phyloP scores from a whole-genome alignment of 1,284 basidiomycete genomes.

The Gomphus bonarii region DNA sequence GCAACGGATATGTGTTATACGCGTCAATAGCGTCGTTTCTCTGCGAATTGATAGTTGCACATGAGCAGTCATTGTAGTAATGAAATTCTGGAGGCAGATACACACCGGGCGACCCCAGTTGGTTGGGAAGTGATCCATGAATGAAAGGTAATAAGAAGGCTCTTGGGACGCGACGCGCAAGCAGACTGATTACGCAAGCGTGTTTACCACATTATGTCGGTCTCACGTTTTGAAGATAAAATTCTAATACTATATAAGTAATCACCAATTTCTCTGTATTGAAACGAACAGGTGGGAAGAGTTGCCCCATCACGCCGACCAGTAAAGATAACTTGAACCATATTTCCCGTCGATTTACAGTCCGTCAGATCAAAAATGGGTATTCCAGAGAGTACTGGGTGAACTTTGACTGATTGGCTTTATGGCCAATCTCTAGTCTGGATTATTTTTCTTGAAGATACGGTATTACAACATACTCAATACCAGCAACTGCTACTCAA shows the following conservation, averaged over 20 bases:
- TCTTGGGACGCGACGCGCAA: conserved; percentile 4
- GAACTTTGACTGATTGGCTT: not conserved
- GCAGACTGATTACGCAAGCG: conserved; percentile 1
- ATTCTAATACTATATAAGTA: too few species aligned
- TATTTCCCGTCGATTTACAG: too few species aligned
- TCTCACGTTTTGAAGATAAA: not conserved
- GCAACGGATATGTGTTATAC: conserved; percentile 65
- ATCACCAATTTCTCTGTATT: too few species aligned
- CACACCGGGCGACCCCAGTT: conserved; percentile 73
- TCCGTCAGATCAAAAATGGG: too few species aligned
- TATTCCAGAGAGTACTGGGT: too few species aligned
- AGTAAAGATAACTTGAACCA: too few species aligned
- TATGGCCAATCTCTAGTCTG: not conserved
- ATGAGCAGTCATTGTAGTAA: not conserved
- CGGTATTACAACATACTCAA: not conserved
- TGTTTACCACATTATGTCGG: not conserved
- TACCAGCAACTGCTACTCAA: not conserved
- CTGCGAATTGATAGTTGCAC: conserved; percentile 25
- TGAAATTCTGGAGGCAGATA: conserved; percentile 7
- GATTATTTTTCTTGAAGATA: conserved; percentile 5
- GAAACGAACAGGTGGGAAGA: too few species aligned
- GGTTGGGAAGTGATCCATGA: conserved; percentile 72
- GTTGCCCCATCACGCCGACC: too few species aligned
- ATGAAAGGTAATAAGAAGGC: not conserved
- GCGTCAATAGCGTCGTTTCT: conserved; percentile 63